phyloP scores from a whole-genome alignment of 1,284 basidiomycete species.

The Rhodofomes roseus region DNA sequence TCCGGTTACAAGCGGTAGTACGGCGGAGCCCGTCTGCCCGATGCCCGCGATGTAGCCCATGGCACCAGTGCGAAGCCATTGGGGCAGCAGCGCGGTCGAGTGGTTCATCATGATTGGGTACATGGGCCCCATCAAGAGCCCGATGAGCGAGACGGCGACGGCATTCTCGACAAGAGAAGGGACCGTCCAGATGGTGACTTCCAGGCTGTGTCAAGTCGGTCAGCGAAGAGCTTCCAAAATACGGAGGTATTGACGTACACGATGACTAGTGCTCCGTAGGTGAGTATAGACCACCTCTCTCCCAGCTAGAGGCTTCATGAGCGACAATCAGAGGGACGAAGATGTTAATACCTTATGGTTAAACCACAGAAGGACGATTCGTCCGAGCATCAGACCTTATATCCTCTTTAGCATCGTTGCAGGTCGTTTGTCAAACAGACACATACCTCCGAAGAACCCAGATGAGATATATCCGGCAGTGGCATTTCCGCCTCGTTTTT shows the following conservation, averaged over 20 bases:
- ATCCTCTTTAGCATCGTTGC: neutral
- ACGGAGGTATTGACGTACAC: slow-evolving; percentile 34
- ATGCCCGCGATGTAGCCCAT: slow-evolving; percentile 56
- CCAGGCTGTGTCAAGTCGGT: slow-evolving; percentile 32
- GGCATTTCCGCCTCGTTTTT: slow-evolving; percentile 29
- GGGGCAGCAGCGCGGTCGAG: slow-evolving; percentile 42
- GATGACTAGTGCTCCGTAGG: slow-evolving; percentile 51
- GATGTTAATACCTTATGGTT: slow-evolving; percentile 45
- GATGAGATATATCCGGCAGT: slow-evolving; percentile 34
- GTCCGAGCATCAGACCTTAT: slow-evolving; percentile 54
- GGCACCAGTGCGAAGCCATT: slow-evolving; percentile 45
- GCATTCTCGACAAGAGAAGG: slow-evolving; percentile 50
- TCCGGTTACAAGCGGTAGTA: slow-evolving; percentile 54
- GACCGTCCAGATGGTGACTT: slow-evolving; percentile 62
- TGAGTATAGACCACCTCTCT: slow-evolving; percentile 46
- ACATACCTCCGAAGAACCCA: slow-evolving; percentile 32
- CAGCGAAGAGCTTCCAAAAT: neutral
- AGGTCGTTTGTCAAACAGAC: neutral
- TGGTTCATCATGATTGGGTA: slow-evolving; percentile 54
- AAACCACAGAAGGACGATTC: slow-evolving; percentile 53
- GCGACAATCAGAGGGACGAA: neutral
- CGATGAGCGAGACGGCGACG: slow-evolving; percentile 50
- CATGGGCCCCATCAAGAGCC: slow-evolving; percentile 46
- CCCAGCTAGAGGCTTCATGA: slow-evolving; percentile 39
- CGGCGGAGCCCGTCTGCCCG: slow-evolving; percentile 49